Evolutionary conservation across 176 grass and related monocot species (phyloP).

Genomic region (Oryza coarctata): DNA sequence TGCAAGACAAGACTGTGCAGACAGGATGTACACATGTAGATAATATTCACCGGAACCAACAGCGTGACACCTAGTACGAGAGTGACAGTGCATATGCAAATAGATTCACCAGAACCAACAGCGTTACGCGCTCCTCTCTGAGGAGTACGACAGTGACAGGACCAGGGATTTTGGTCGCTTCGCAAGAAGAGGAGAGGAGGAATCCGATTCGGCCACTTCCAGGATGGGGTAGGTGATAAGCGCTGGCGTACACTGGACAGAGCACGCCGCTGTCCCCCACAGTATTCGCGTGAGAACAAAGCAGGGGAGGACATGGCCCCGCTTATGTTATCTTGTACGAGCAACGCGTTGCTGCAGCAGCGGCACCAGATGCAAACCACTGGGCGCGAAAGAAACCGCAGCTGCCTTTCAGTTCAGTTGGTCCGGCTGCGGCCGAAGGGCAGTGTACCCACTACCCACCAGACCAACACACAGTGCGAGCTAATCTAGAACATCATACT

Average conservation of each 20-base stretch:
- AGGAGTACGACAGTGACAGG: not conserved
- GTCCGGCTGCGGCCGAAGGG: too few relatives aligned
- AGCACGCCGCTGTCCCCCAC: not conserved
- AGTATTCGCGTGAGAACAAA: slow-evolving; percentile 6
- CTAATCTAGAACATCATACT: not conserved
- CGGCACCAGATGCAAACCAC: slow-evolving; percentile 17
- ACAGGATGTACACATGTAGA: not conserved
- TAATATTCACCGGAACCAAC: not conserved
- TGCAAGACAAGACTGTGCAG: not conserved
- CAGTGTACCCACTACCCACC: not conserved
- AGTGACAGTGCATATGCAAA: not conserved
- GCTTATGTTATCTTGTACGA: not conserved
- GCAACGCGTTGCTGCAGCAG: not conserved
- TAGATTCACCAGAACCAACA: not conserved
- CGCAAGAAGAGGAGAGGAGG: slow-evolving; percentile 8
- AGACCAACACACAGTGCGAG: not conserved
- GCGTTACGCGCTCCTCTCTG: not conserved
- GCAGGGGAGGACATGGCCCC: not conserved
- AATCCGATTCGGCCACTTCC: not conserved
- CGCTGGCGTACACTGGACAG: not conserved
- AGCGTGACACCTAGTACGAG: not conserved
- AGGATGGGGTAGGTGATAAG: not conserved
- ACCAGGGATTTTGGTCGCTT: not conserved
- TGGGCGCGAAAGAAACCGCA: not conserved
- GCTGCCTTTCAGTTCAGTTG: not conserved